A percentile compares a stretch with the other conserved stretches of the same genome.
These are phyloP conservation scores for Lachancea fermentati DNA, from an alignment of 805 yeast genomes.

Conservation along the genomic window DNA sequence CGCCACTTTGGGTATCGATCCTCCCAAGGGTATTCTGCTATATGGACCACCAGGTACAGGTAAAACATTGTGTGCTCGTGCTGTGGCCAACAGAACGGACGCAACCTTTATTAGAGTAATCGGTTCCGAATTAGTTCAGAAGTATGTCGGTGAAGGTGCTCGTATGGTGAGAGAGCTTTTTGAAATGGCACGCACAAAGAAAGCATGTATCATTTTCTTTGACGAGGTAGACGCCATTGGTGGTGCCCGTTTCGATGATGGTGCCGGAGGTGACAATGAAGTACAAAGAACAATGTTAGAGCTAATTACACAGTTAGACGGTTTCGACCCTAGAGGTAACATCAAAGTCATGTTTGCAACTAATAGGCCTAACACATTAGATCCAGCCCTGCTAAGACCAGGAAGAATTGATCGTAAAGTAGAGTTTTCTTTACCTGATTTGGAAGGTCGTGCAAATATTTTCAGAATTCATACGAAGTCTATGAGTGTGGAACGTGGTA, in stretches of 20 bases:
- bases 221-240: constrained; percentile 99
- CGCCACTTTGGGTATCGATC: constrained; percentile 95
- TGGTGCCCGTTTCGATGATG: constrained; percentile 99
- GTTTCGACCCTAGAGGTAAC: constrained; percentile 97
- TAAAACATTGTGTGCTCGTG: constrained; percentile 96
- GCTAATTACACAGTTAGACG: constrained; percentile 94
- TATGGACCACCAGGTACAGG: constrained; percentile 99
- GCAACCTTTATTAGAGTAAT: constrained; percentile 97
- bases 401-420: constrained; percentile 99
- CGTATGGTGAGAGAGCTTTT: constrained; percentile 98
- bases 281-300: constrained; percentile 99
- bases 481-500: constrained; percentile 96
- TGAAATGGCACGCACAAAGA: constrained; percentile 98
- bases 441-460: constrained; percentile 97
- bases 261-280: constrained; percentile 99
- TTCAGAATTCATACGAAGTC: constrained; percentile 96
- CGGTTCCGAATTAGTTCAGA: constrained; percentile 97
- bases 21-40: constrained; percentile 94
- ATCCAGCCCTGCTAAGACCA: constrained; percentile 95
- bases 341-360: constrained; percentile 99
- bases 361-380: constrained; percentile 95
- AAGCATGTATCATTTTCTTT: constrained; percentile 95
- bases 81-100: constrained; percentile 98
- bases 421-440: constrained; percentile 91
- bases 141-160: constrained; percentile 99